Evolutionary conservation across 768 basidiomycete species (phyloP), one percentile per base, ranked within the genome.

Genomic region (Tylopilus felleus): DNA sequence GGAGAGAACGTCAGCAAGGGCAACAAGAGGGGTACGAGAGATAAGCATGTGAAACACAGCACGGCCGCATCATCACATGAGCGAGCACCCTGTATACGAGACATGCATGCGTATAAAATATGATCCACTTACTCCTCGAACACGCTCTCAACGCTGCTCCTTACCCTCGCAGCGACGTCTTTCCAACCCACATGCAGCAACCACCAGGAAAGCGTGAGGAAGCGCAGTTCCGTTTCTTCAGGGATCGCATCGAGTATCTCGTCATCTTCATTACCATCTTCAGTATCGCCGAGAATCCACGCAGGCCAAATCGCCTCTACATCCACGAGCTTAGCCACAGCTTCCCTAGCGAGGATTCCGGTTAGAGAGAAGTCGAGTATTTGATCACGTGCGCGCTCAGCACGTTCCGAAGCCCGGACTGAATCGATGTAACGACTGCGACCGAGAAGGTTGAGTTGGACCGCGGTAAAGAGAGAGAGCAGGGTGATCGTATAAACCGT

Each of bases 161-260:
- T 73, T 0, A 94, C 88, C 36, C 90, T 75, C 58, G 84, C 83
- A 0, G 81, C 84, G 0, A 98, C 79, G 53, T 87, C 86, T 60
- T 86, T 89, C 93, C 94, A 96, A 0, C 95, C 93, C 4, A 93
- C 87, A 65, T 97, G 86, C 51, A 96, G 63, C 10, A 96, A 75
- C 93, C 93, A 96, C 93, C 93, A 98, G 36, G 85, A 90, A 61
- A 95, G 80, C 0, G 89, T 92, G 47, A 97, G 73, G 65, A 84
- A 98, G 64, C 85, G 82, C 55, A 82, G 76, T 68, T 95, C 93
- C 6, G 84, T 82, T 50, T 87, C 87, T 33, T 87, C 85, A 31
- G 69, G 74, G 8, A 85, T 71, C n/a, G 49, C 60, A n/a, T 71
- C 69, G 10, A 65, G 65, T 31, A 52, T 63, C n/a, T 71, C 62